Evolutionary conservation across 2,329 filamentous ascomycete genomes (phyloP), one percentile per base, ranked within the genome.

Genomic region (Acrodontium crateriforme): DNA sequence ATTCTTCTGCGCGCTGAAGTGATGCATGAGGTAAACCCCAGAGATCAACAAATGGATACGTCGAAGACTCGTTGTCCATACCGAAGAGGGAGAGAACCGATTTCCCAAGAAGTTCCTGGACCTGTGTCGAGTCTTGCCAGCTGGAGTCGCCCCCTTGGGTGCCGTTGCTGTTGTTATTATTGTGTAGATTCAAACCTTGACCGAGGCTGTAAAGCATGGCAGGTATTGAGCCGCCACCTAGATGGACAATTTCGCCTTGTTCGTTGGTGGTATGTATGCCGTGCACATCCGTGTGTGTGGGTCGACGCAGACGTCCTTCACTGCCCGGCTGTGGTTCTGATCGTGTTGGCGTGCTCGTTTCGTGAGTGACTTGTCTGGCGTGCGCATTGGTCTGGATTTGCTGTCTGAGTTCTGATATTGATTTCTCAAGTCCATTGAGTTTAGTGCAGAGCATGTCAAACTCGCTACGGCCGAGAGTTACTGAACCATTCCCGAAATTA

Each of bases 31-130:
- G 68, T 5, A 71, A 38, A 2, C 61, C 71, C 69, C 70, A 75
- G 3, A 75, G 52, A 42, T 74, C 71, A 16, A 75, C 68, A 40
- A 75, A 75, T 5, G 71, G 71, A 42, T 75, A 75, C 6, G 70
- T 74, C 3, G 69, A 69, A 19, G 65, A 69, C 41, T 74, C 70
- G 39, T 75, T 74, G 42, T 74, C 71, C 18, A 75, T 56, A 3
- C 71, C 71, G 31, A 75, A 61, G 30, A 74, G 67, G 0, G 71
- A 70, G 13, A 75, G 50, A 38, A 75, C 70, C 25, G 67, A 70
- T 39, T 69, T 70, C 38, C 71, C 68, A 24, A 74, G 50, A 9
- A 74, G 50, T 26, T 71, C 65, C 37, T 70, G 63, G 9, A 70
- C 59, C 18, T 67, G 62, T 14, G 67, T 55, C 23, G 62, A 56